Percentiles rank a stretch among this genome's conserved stretches.
Conservation (phyloP, 108 stramenopile genomes). For the Stephanodiscus minutulus region DNA sequence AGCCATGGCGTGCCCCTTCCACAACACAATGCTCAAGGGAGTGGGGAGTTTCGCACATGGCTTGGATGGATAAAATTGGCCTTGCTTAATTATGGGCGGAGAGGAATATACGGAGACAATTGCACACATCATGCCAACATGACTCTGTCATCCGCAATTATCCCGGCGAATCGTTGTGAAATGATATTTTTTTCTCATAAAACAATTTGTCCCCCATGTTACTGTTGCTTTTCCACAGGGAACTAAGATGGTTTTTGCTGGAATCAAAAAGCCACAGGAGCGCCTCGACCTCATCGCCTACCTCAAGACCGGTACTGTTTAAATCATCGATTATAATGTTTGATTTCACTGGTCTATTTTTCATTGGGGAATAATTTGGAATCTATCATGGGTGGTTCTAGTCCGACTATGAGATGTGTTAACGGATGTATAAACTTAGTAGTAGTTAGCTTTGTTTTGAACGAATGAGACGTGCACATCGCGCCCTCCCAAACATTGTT, state of each 20-base stretch:
- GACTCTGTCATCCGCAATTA: too few species aligned
- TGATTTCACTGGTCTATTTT: not conserved
- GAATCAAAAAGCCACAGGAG: conserved; percentile 97
- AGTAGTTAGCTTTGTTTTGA: not conserved
- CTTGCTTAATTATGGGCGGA: too few species aligned
- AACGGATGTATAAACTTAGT: conserved; percentile 7
- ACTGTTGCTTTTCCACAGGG: conserved; percentile 61
- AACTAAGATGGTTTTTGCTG: conserved; percentile 99
- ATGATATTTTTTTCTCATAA: too few species aligned
- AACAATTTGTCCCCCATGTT: not conserved
- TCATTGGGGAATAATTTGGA: not conserved
- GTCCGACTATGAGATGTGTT: not conserved
- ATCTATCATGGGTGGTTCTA: too few species aligned
- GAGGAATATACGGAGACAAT: too few species aligned
- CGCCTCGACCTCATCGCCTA: conserved; percentile 99
- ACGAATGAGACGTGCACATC: too few species aligned
- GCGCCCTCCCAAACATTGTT: too few species aligned
- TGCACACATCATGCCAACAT: too few species aligned
- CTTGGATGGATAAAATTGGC: too few species aligned
- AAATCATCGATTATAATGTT: not conserved
- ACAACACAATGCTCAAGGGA: conserved; percentile 1
- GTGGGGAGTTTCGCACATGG: too few species aligned
- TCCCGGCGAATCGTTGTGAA: too few species aligned
- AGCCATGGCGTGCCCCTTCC: too few species aligned
- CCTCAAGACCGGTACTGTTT: conserved; percentile 73